Base-by-base conservation (phyloP, 2,329 filamentous ascomycete genomes). In the Fusarium sp. region DNA sequence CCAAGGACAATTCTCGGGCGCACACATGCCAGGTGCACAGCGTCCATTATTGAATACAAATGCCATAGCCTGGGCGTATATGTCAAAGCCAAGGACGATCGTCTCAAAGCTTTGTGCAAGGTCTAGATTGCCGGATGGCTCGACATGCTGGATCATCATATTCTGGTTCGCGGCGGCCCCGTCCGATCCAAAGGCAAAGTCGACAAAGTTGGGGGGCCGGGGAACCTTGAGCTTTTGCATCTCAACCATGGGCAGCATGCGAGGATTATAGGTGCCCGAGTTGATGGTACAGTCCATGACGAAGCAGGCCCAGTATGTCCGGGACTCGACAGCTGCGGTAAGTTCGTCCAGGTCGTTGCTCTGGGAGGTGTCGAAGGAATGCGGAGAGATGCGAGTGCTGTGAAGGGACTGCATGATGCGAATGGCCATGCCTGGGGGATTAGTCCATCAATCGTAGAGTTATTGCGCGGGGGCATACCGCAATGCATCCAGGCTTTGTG, bases 281-380 rank as follows among this genome's bases (percentile, higher is more conserved):
- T 81, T 81, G 39, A 85, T 77, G 53, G 83, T 79, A 10, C 82
- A 80, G 60, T 84, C 82, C 76, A 85, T 80, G 31, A 85, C 79
- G 56, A 83, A 84, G 64, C 83, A 84, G 0, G 79, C 79, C 83
- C 83, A 85, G 44, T 82, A 83, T 0, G 82, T 83, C 1, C 82
- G 71, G 3, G 80, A 81, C 39, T 82, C 77, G 4, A 80, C 77
- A 0, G 79, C 76, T 0, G 73, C 68, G 0, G 72, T 60, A 6
- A 74, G 58, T 4, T 60, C 48, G 2, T 65, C 70, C 2, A 47
- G 27, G 9, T 74, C 64, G 13, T 37, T 60, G 1, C 56, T 63
- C 4, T 69, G 70, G 1, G 65, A 70, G 2, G 47, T 52, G 11
- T 74, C 72, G 0, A 74, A 65, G 0, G 72, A 62, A 4, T 71